Evolutionary conservation across 1,284 basidiomycete genomes (phyloP).

Genomic region (Rhodotorula sp.): DNA sequence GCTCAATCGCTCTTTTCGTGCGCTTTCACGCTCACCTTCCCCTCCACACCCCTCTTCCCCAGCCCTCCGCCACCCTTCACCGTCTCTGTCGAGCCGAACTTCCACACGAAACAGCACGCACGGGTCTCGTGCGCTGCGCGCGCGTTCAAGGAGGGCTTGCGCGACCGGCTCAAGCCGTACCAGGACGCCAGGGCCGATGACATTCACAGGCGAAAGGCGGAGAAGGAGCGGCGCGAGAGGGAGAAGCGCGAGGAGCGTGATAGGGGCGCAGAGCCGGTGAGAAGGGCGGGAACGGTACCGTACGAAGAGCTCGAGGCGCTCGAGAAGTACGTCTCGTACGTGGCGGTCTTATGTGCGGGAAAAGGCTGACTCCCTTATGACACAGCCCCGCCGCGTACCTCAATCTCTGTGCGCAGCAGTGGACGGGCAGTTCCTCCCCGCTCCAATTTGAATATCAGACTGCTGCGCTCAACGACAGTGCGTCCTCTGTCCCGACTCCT

Average conservation of each 20-base stretch:
- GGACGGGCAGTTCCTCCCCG: slow-evolving; percentile 15
- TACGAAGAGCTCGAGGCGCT: slow-evolving; percentile 16
- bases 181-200: not conserved
- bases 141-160: slow-evolving; percentile 6
- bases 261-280: not conserved
- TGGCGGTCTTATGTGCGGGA: too few species aligned
- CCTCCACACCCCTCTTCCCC: not conserved
- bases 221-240: not conserved
- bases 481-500: not conserved
- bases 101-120: slow-evolving; percentile 11
- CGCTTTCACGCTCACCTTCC: slow-evolving; percentile 5
- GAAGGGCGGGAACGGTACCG: slow-evolving; percentile 9
- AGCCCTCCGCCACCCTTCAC: not conserved
- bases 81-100: not conserved
- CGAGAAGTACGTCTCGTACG: slow-evolving; percentile 8
- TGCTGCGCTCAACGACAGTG: not conserved
- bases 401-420: slow-evolving; percentile 20
- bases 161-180: slow-evolving; percentile 1
- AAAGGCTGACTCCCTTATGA: not conserved
- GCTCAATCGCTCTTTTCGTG: not conserved
- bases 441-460: slow-evolving; percentile 14
- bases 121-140: not conserved
- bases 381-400: slow-evolving; percentile 19
- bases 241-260: not conserved
- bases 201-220: not conserved